Conservation (phyloP, 2,329 filamentous ascomycete species). For the Sporothrix brasiliensis region DNA sequence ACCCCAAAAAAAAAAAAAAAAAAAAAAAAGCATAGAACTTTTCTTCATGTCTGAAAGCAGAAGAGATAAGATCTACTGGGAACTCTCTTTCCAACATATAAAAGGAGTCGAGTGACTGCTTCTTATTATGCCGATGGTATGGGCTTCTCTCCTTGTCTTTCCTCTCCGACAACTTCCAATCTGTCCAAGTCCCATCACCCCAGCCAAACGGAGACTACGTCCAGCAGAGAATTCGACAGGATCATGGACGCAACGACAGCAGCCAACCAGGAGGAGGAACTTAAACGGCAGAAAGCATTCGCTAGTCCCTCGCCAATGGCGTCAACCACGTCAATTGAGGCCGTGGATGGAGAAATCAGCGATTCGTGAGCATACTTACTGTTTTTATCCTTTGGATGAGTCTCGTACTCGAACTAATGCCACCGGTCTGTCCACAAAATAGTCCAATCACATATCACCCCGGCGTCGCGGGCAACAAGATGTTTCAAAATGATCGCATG, state of each 20-base stretch:
- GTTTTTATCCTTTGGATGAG: not conserved
- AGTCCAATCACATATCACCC: not conserved
- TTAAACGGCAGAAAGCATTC: not conserved
- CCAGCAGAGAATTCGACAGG: not conserved
- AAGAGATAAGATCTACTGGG: too few species aligned
- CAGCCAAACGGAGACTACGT: not conserved
- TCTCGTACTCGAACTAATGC: not conserved
- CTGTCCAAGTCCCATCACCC: not conserved
- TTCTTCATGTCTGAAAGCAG: too few species aligned
- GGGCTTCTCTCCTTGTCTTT: not conserved
- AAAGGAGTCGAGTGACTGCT: not conserved
- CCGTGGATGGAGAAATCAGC: not conserved
- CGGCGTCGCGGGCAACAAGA: not conserved
- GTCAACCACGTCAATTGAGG: not conserved
- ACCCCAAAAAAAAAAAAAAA: too few species aligned
- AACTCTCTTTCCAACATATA: not conserved
- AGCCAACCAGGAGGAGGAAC: not conserved
- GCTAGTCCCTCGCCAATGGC: not conserved
- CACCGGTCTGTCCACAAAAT: not conserved
- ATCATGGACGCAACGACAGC: not conserved
- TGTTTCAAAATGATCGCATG: not conserved
- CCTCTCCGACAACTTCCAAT: not conserved
- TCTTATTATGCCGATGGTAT: not conserved
- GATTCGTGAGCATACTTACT: not conserved
- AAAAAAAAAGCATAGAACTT: too few species aligned